These are phyloP conservation scores for Triticum aestivum DNA, from an alignment of 176 grass and related monocot genomes.

Conservation along the genomic window IWGSC_CS_RefSeq_v2.1 NC_057809.1:43407189-43407688, in stretches of 20 bases:
- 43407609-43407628: not conserved
- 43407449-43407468: too few species aligned
- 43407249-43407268: not conserved
- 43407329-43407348: not conserved
- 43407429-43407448: too few species aligned
- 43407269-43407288: not conserved
- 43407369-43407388: not conserved
- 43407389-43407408: not conserved
- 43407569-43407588: not conserved
- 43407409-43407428: too few species aligned
- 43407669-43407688: not conserved
- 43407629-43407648: not conserved
- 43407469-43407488: too few species aligned
- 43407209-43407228: not conserved
- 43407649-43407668: not conserved
- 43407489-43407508: too few species aligned
- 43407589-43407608: not conserved
- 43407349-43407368: not conserved
- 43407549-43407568: too few species aligned
- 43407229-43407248: not conserved
- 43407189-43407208: not conserved
- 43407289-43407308: not conserved
- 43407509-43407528: too few species aligned
- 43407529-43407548: too few species aligned
- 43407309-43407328: not conserved